Evolutionary conservation across 1,284 basidiomycete species (phyloP).

Genomic region (Quambalaria eucalypti): DNA sequence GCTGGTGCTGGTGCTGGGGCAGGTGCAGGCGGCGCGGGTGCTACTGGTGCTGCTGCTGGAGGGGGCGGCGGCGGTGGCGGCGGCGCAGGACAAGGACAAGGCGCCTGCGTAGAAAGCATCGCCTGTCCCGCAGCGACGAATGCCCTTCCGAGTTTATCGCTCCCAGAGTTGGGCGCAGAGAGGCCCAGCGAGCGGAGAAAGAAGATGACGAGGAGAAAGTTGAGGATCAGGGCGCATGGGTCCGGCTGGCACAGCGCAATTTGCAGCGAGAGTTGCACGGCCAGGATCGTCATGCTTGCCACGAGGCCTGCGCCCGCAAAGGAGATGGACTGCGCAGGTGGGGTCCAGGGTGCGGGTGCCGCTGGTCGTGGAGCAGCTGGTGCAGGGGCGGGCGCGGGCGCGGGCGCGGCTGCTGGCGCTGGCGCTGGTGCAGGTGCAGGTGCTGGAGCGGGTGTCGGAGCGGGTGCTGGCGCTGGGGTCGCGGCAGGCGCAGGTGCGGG

Average conservation of each 20-base stretch:
- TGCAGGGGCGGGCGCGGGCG: background rate
- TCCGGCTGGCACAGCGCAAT: background rate
- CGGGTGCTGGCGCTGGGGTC: background rate
- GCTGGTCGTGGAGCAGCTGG: background rate
- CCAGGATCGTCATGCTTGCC: background rate
- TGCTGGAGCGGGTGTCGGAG: background rate
- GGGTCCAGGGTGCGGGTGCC: background rate
- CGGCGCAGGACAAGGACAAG: background rate
- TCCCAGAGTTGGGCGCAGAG: background rate
- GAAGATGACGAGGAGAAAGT: background rate
- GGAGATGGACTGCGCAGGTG: background rate
- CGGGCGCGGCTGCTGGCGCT: background rate
- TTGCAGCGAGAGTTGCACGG: background rate
- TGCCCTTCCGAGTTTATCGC: background rate
- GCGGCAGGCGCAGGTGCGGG: background rate
- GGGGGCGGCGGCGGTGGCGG: background rate
- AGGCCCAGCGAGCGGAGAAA: background rate
- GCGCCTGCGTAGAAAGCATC: background rate
- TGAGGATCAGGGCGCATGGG: background rate
- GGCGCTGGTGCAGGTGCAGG: background rate
- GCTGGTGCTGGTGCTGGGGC: background rate
- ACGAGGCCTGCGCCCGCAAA: conserved; percentile 1
- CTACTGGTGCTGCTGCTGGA: background rate
- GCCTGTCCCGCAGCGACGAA: background rate
- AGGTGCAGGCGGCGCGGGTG: background rate